Conservation (phyloP, 2,329 filamentous ascomycete species). For the Tympanopsis confertula region DNA sequence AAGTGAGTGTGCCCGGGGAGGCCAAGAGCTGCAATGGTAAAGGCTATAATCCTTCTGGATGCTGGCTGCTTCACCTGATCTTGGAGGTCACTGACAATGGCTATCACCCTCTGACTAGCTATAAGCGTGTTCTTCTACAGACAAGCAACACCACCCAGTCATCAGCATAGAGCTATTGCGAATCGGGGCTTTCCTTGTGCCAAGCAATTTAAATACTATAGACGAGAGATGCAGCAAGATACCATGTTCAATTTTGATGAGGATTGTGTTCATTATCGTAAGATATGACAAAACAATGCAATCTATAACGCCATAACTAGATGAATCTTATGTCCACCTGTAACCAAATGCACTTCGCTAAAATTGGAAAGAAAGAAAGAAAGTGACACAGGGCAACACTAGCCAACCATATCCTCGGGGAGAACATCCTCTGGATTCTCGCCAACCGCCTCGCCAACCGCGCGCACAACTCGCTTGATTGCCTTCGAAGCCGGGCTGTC, state of each 20-base stretch:
- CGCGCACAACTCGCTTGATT: slow-evolving; percentile 49
- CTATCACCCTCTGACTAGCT: slow-evolving; percentile 28
- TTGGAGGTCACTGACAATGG: slow-evolving; percentile 33
- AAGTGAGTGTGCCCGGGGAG: slow-evolving; percentile 22
- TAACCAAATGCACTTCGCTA: too few species aligned
- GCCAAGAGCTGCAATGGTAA: slow-evolving; percentile 26
- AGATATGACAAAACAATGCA: too few species aligned
- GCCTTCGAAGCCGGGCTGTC: slow-evolving; percentile 59
- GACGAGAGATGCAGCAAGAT: too few species aligned
- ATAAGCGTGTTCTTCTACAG: slow-evolving; percentile 28
- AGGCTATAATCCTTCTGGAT: too few species aligned
- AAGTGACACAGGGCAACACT: background rate
- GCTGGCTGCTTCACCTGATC: slow-evolving; percentile 34
- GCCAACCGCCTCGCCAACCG: slow-evolving; percentile 39
- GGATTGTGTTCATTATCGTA: too few species aligned
- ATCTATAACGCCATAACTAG: too few species aligned
- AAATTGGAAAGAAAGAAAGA: background rate
- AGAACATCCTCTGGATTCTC: slow-evolving; percentile 24
- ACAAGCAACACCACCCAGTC: slow-evolving; percentile 16
- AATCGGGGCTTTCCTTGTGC: too few species aligned
- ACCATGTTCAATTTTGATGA: too few species aligned
- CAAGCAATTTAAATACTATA: too few species aligned
- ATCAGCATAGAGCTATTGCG: too few species aligned
- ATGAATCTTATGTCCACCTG: too few species aligned
- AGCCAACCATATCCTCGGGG: background rate